Evolutionary conservation across 495 filamentous ascomycete species (phyloP).

Genomic region (Penicillium parvum): DNA sequence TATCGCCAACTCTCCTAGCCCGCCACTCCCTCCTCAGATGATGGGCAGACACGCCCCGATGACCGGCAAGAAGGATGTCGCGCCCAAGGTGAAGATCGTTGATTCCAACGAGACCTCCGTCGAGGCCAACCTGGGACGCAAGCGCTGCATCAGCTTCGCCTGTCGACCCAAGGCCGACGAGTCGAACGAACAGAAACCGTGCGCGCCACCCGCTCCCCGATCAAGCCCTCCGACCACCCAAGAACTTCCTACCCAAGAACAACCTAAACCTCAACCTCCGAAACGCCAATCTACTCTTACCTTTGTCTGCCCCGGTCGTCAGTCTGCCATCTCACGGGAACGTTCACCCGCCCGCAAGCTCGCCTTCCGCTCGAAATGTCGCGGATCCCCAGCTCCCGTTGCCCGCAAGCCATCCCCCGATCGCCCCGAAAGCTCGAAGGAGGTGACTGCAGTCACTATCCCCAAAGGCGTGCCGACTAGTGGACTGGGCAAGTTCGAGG

Average conservation of each 20-base stretch:
- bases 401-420: constrained; percentile 45
- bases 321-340: constrained; percentile 27
- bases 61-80: constrained; percentile 24
- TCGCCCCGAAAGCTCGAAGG: constrained; percentile 5
- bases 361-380: constrained; percentile 36
- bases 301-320: constrained; percentile 55
- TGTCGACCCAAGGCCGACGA: constrained; percentile 53
- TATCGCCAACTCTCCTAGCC: constrained; percentile 83
- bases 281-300: constrained; percentile 54
- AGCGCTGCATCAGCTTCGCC: constrained; percentile 90
- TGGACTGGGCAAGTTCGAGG: constrained; percentile 53
- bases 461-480: constrained; percentile 34
- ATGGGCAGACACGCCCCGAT: constrained; percentile 19
- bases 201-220: constrained; percentile 8
- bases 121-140: constrained; percentile 60
- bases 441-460: constrained; percentile 1
- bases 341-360: constrained; percentile 26
- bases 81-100: constrained; percentile 33
- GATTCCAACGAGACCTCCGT: constrained; percentile 40
- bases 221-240: constrained; percentile 12
- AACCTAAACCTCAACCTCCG: constrained; percentile 33
- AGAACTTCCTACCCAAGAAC: no score
- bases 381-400: constrained; percentile 45
- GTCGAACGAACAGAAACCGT: constrained; percentile 17
- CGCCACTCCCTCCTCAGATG: constrained; percentile 55